Conservation (phyloP, 345 rosid genomes). For the Eucalyptus lansdowneana region DNA sequence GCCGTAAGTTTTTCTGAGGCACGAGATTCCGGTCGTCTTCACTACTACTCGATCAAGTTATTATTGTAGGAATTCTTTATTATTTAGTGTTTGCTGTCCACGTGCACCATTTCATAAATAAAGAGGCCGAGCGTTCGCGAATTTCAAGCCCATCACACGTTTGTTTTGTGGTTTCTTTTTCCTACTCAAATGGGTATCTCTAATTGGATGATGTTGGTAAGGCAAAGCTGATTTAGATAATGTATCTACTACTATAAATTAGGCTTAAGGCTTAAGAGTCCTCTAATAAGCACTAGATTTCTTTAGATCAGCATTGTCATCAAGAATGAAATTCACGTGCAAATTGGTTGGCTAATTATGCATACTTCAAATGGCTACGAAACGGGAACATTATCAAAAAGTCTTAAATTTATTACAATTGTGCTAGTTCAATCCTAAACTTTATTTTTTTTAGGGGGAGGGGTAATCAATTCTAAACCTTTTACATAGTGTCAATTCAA, state of each 20-base stretch:
- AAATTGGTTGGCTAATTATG: neutral
- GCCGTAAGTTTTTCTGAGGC: neutral
- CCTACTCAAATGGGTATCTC: neutral
- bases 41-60: neutral
- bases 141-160: neutral
- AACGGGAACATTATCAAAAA: too few relatives aligned
- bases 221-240: neutral
- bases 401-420: too few relatives aligned
- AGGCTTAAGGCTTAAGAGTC: neutral
- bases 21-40: neutral
- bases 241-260: neutral
- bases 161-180: neutral
- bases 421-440: accelerated
- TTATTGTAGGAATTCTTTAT: neutral
- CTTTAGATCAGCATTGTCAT: neutral
- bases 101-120: neutral
- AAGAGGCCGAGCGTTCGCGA: too few relatives aligned
- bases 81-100: neutral
- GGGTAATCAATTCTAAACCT: too few relatives aligned
- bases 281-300: neutral
- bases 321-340: neutral
- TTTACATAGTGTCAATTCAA: too few relatives aligned
- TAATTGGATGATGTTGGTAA: too few relatives aligned
- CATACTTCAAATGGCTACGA: neutral
- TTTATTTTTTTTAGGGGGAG: too few relatives aligned